phyloP scores from a whole-genome alignment of 108 stramenopile genomes.

The Hondaea fermentalgiana region DNA sequence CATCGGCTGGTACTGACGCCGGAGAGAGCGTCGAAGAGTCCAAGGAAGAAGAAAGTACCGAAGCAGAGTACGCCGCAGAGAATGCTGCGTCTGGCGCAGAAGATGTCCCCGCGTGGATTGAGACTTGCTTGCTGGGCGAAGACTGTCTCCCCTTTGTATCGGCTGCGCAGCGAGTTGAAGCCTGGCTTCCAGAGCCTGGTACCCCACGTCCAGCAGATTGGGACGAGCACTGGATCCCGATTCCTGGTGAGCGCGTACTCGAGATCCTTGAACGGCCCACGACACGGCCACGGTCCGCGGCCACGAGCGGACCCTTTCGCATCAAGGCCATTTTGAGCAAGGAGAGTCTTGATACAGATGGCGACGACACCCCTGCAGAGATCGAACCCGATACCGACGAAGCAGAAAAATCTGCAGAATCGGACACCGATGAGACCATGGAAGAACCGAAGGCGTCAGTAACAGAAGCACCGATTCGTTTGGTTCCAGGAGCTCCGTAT shows the following conservation, averaged over 20 bases:
- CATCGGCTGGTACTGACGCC: not conserved
- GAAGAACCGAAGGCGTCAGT: not conserved
- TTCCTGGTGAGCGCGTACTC: not conserved
- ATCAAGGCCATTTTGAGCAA: not conserved
- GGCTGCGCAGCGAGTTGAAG: not conserved
- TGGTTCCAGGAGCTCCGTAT: not conserved
- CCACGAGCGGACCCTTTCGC: not conserved
- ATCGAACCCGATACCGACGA: too few relatives aligned
- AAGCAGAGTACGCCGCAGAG: not conserved
- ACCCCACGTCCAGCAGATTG: not conserved
- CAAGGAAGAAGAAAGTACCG: not conserved
- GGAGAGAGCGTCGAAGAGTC: not conserved
- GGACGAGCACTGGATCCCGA: not conserved
- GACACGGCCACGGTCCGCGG: not conserved
- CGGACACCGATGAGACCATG: too few relatives aligned
- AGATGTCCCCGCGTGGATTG: not conserved
- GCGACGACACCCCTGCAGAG: too few relatives aligned
- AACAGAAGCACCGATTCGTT: not conserved
- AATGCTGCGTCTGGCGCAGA: not conserved
- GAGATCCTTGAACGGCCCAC: not conserved
- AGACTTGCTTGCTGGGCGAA: not conserved
- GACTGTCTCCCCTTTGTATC: not conserved
- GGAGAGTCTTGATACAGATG: too few relatives aligned
- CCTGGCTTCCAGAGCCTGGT: not conserved
- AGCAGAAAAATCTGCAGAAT: too few relatives aligned